Evolutionary conservation across 192 early-diverging fungal genomes (phyloP).

Genomic region (Backusella australiensis): DNA sequence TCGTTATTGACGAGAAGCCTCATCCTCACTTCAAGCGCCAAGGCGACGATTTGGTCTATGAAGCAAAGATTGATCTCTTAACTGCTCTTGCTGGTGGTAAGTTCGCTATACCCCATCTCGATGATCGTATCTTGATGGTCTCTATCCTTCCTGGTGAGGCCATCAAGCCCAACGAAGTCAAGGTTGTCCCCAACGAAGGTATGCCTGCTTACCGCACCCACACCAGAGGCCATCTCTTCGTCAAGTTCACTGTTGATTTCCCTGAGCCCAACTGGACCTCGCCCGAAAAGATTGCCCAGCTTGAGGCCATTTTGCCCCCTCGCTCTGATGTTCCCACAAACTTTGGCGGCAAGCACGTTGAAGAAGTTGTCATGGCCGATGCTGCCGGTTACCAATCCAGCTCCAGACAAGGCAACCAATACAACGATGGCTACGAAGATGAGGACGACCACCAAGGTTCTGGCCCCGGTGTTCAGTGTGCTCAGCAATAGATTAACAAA

Average conservation of each 20-base stretch:
- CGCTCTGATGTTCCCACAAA: conserved; percentile 52
- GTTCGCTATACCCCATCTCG: conserved; percentile 89
- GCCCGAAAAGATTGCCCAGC: conserved; percentile 64
- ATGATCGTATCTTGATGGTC: conserved; percentile 87
- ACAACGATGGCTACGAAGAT: conserved; percentile 16
- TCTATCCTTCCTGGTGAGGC: conserved; percentile 91
- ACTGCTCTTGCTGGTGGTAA: conserved; percentile 96
- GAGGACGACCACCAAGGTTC: conserved; percentile 23
- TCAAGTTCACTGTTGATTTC: conserved; percentile 94
- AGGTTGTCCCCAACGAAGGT: conserved; percentile 87
- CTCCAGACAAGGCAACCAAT: not conserved
- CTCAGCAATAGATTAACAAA: conserved; percentile 27
- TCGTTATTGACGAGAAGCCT: conserved; percentile 93
- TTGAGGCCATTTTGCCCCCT: conserved; percentile 84
- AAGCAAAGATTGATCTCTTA: conserved; percentile 91
- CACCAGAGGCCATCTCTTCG: conserved; percentile 89
- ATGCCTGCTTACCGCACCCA: conserved; percentile 92
- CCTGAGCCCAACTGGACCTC: conserved; percentile 80
- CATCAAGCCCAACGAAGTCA: conserved; percentile 86
- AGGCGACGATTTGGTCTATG: conserved; percentile 89
- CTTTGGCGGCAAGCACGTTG: conserved; percentile 58
- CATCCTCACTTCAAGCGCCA: conserved; percentile 91
- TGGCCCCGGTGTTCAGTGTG: conserved; percentile 38
- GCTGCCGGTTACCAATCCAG: conserved; percentile 19
- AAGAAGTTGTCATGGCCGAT: conserved; percentile 80